These are phyloP conservation scores for Blyttiomyces sp. DNA, from an alignment of 371 early-diverging fungal species.

Conservation along the genomic window DNA sequence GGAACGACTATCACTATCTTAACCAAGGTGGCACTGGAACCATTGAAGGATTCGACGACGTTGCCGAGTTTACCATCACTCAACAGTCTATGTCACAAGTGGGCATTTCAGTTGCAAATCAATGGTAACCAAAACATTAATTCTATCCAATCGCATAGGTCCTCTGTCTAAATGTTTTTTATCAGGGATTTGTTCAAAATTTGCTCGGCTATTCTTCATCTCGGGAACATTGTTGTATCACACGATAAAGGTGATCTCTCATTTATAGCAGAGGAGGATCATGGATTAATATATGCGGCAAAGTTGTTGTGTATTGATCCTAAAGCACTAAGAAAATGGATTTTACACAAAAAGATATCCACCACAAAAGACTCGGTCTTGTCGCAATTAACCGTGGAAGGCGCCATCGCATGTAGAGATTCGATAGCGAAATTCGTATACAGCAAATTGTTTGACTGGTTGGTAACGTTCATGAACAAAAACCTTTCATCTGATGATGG, in stretches of 20 bases:
- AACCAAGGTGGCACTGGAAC: constrained; percentile 80
- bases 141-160: background rate
- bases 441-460: constrained; percentile 82
- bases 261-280: constrained; percentile 67
- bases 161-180: constrained; percentile 33
- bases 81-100: constrained; percentile 80
- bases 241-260: constrained; percentile 69
- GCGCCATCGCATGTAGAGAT: constrained; percentile 82
- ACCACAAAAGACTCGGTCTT: constrained; percentile 80
- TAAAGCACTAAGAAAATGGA: constrained; percentile 82
- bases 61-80: constrained; percentile 83
- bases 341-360: constrained; percentile 82
- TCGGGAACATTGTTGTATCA: constrained; percentile 83
- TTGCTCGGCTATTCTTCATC: constrained; percentile 85
- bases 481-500: constrained; percentile 59
- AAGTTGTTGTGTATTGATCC: constrained; percentile 71
- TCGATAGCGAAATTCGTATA: constrained; percentile 95
- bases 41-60: constrained; percentile 87
- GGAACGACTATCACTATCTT: constrained; percentile 80
- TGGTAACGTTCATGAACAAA: constrained; percentile 81
- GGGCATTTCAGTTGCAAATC: constrained; percentile 78
- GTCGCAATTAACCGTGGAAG: constrained; percentile 66
- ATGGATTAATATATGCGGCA: constrained; percentile 62
- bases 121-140: constrained; percentile 56
- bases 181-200: constrained; percentile 72